Base-by-base conservation (phyloP, 2,329 filamentous ascomycete genomes). In the Apiospora malaysiana region DNA sequence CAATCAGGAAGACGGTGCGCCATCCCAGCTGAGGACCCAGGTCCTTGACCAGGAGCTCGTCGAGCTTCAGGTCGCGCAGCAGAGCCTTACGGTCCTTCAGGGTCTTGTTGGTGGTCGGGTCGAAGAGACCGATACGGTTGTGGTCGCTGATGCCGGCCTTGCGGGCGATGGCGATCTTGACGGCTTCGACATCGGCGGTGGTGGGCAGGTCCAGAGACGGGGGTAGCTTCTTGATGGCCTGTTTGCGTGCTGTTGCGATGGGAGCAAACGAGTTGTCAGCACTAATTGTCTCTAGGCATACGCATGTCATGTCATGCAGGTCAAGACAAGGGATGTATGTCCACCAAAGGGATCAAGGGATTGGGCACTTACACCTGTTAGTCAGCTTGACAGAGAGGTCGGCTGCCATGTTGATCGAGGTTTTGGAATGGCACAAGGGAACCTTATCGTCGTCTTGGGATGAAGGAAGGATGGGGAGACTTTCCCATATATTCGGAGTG, bases 1-100 rank as follows among this genome's bases (percentile, higher is more conserved):
- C 96, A 85, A 98, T 91, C 73, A 98, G 85, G 86, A 95, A 99
- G 81, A 98, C 95, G 72, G 94, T 96, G 74, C 91, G 91, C 96
- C 96, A 99, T 73, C 90, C 90, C 70, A 98, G 92, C 82, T 99
- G 96, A 67, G 91, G 89, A 21, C 96, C 94, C 42, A 99, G 87
- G 80, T 99, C 95, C 85, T 99, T 98, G 74, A 98, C 93, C 76
- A 96, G 90, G 67, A 99, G 82, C 81, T 90, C 87, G 71, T 85
- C 84, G 16, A 83, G 79, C 45, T 83, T 81, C 68, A 84, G 85
- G 71, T 87, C 81, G 43, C 79, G 79, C 46, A 91, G 74, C 65
- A 85, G 80, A 25, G 88, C 88, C 76, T 85, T 87, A 74, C 89
- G 86, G 81, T 92, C 85, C 82, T 90, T 91, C 75, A 91, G 79